Conservation (phyloP, 1,284 basidiomycete species). For the Ganoderma lingzhi region DNA sequence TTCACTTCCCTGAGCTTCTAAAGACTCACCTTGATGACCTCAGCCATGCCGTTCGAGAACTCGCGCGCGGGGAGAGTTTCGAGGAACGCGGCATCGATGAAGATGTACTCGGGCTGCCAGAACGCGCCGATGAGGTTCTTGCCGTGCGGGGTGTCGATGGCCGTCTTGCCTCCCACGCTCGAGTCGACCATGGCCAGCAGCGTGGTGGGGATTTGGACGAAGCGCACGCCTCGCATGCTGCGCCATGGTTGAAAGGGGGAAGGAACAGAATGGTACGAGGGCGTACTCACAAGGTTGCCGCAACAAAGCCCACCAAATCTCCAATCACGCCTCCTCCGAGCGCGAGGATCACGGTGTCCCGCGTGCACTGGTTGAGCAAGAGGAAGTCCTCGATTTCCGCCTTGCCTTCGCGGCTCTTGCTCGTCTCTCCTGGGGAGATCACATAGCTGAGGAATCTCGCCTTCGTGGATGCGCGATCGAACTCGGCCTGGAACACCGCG, state of each 20-base stretch:
- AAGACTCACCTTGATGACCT: conserved; percentile 87
- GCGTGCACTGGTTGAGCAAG: conserved; percentile 87
- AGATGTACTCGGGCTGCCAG: conserved; percentile 98
- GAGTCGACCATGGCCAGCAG: conserved; percentile 99
- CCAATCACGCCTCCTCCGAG: conserved; percentile 98
- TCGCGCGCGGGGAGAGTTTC: conserved; percentile 93
- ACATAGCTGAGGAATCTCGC: conserved; percentile 84
- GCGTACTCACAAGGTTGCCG: conserved; percentile 91
- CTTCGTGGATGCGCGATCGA: conserved; percentile 53
- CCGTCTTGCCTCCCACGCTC: conserved; percentile 97
- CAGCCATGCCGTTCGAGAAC: conserved; percentile 98
- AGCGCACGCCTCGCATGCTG: conserved; percentile 90
- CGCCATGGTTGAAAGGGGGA: conserved; percentile 3
- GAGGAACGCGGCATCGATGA: conserved; percentile 97
- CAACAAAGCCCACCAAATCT: conserved; percentile 95
- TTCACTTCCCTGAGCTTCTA: neutral
- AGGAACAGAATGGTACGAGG: no score
- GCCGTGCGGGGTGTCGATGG: conserved; percentile 95
- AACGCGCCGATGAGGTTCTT: conserved; percentile 99
- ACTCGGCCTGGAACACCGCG: conserved; percentile 70
- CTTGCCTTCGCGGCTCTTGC: conserved; percentile 93
- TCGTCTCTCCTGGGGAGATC: conserved; percentile 91
- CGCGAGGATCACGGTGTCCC: conserved; percentile 94
- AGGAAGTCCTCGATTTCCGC: conserved; percentile 96
- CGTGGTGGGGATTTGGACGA: conserved; percentile 97